phyloP scores from a whole-genome alignment of 176 grass and related monocot genomes.

The Carex scoparia region DNA sequence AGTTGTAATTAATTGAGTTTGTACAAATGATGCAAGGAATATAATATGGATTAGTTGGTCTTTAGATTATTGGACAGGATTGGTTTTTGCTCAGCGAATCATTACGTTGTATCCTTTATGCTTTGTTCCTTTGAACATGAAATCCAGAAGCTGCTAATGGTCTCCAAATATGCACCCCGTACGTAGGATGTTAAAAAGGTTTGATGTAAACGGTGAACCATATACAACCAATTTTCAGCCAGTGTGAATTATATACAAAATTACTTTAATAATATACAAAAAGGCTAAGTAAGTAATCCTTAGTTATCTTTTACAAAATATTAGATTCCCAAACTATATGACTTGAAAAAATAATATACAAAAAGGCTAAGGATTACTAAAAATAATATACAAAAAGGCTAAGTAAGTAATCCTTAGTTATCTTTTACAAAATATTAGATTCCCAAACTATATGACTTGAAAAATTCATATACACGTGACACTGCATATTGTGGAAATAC shows the following conservation, averaged over 20 bases:
- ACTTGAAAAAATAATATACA: neutral
- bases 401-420: no score
- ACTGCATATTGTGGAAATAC: no score
- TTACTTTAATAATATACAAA: no score
- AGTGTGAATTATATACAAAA: no score
- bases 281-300: no score
- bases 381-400: no score
- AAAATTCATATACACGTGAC: neutral
- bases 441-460: neutral
- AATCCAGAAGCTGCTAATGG: neutral
- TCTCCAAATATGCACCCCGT: neutral
- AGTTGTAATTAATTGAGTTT: neutral
- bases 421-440: neutral
- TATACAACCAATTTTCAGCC: no score
- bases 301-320: neutral
- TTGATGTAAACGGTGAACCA: no score
- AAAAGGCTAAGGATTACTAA: no score
- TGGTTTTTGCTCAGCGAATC: neutral
- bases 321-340: neutral
- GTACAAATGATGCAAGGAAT: neutral
- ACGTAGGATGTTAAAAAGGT: neutral
- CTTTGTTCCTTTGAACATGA: neutral
- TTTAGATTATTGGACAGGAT: slow-evolving; percentile 2
- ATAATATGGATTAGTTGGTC: slow-evolving; percentile 2
- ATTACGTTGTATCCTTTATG: neutral